Base-by-base conservation (phyloP, 1,284 basidiomycete species). In the Somion occarium region DNA sequence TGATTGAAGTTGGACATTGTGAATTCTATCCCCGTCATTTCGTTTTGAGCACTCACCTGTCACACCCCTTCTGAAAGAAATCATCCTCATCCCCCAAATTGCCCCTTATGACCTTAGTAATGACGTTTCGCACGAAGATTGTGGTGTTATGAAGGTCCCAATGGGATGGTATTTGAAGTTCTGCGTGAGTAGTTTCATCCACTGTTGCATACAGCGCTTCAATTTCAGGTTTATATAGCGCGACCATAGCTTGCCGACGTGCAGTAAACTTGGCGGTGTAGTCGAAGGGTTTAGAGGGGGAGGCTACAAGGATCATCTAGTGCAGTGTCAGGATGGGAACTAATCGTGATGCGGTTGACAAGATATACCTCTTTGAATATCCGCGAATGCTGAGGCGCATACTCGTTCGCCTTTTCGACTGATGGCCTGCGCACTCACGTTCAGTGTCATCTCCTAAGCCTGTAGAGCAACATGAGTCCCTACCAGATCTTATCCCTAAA, bases 341-440 rank as follows among this genome's bases (percentile, higher is more conserved):
- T 20, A 15, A 4, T 20, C n/a, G 43, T n/a, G 2, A 2, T 19
- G 25, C 1, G 5, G 30, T 20, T 5, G n/a, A n/a, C 22, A 49
- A 20, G 25, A 30, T 42, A 13, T n/a, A 63, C 63, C 60, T 64
- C 63, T 43, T 64, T 75, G 61, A 73, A 73, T 13, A 75, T 59
- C 37, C 73, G 61, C 13, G 71, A 71, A 43, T 74, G 72, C 39
- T 69, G 64, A 1, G 73, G 72, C 9, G 69, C 69, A 26, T 61
- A 67, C 3, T 56, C 54, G 49, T 73, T 76, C 27, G 67, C 64
- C 34, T 66, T 59, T 43, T 73, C 65, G 1, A 75, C 53, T 3
- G 62, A 66, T 1, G 66, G 60, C 69, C 73, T 75, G 24, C 1
- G 24, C 5, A 42, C 43, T 18, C 15, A 5, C 2, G 44, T 25